Conservation (phyloP, 495 filamentous ascomycete genomes). For the Paragyromitra xinjiangensis region DNA sequence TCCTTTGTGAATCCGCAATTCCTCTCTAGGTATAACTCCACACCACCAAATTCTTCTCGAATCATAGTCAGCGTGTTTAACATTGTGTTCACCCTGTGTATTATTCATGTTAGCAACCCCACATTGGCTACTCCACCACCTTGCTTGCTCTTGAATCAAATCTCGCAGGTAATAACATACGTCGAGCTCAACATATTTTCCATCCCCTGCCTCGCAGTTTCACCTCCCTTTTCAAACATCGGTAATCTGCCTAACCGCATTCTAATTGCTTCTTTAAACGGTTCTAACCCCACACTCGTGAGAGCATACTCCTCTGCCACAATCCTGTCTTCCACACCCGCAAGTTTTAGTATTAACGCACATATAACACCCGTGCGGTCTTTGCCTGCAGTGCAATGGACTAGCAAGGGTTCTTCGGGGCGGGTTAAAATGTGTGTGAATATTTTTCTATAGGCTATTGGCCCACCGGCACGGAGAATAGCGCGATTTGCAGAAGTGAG, state of each 20-base stretch:
- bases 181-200: slow-evolving; percentile 64
- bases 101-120: slow-evolving; percentile 36
- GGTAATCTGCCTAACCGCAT: slow-evolving; percentile 45
- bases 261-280: slow-evolving; percentile 61
- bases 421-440: slow-evolving; percentile 57
- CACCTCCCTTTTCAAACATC: slow-evolving; percentile 50
- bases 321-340: slow-evolving; percentile 65
- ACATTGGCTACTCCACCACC: background rate
- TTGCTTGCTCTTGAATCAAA: background rate
- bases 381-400: slow-evolving; percentile 72
- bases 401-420: slow-evolving; percentile 60
- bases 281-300: slow-evolving; percentile 64
- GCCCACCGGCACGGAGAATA: slow-evolving; percentile 55
- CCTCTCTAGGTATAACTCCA: slow-evolving; percentile 66
- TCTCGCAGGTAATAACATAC: slow-evolving; percentile 56
- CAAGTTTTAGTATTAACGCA: slow-evolving; percentile 68
- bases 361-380: slow-evolving; percentile 72
- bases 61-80: slow-evolving; percentile 64
- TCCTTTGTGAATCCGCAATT: slow-evolving; percentile 65
- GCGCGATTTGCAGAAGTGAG: slow-evolving; percentile 58
- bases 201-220: slow-evolving; percentile 58
- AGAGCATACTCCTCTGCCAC: slow-evolving; percentile 71
- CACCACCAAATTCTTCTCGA: slow-evolving; percentile 65
- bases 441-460: slow-evolving; percentile 58
- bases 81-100: slow-evolving; percentile 65